Conservation (phyloP, 768 basidiomycete species). For the Leccinum boreale region DNA sequence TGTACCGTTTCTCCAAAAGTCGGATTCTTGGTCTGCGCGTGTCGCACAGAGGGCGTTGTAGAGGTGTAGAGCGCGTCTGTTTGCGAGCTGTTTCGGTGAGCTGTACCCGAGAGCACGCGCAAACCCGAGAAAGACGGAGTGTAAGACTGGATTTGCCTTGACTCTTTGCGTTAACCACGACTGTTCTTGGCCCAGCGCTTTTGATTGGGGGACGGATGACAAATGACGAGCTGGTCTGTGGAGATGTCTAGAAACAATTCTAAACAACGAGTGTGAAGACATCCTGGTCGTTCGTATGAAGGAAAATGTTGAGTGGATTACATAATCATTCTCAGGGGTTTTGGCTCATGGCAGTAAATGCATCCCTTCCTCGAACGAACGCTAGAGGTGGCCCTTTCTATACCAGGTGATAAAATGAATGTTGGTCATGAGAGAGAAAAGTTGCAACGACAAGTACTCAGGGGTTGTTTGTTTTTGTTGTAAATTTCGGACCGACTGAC, state of each 20-base stretch:
- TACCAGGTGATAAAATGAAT: no score
- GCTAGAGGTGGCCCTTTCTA: no score
- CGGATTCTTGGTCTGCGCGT: slow-evolving; percentile 54
- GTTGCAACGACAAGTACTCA: no score
- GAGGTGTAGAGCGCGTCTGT: slow-evolving; percentile 51
- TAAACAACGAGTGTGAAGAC: slow-evolving; percentile 13
- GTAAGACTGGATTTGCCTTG: slow-evolving; percentile 46
- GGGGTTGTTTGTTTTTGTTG: neutral
- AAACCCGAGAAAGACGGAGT: slow-evolving; percentile 44
- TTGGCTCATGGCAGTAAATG: no score
- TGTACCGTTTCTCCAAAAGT: slow-evolving; percentile 67
- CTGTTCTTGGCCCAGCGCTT: slow-evolving; percentile 23
- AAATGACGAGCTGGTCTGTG: slow-evolving; percentile 13
- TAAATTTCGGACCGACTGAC: neutral
- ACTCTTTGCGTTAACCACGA: slow-evolving; percentile 58
- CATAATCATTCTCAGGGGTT: neutral
- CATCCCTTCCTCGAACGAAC: no score
- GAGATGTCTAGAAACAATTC: neutral
- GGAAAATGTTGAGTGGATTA: neutral
- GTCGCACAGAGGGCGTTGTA: slow-evolving; percentile 57
- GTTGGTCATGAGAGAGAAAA: no score
- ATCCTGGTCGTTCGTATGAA: slow-evolving; percentile 3
- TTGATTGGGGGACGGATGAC: slow-evolving; percentile 6
- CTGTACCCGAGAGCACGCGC: slow-evolving; percentile 57
- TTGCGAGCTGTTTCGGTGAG: slow-evolving; percentile 59